A percentile compares a stretch with the other conserved stretches of the same genome.
Conservation (phyloP, 176 grass and related monocot genomes). For the Saccharum officinarum region DNA sequence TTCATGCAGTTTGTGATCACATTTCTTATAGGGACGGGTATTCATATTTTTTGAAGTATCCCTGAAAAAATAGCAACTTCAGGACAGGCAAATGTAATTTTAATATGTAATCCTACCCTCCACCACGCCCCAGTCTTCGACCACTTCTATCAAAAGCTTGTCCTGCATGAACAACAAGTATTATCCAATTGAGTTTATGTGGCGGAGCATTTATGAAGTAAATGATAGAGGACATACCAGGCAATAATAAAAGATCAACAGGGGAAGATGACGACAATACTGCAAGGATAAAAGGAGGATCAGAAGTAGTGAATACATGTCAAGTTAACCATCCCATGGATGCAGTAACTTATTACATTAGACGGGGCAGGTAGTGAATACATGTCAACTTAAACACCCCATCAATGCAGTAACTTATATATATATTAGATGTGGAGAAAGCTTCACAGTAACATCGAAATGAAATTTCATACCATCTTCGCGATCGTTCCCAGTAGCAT, state of each 20-base stretch:
- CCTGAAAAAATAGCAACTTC: conserved; percentile 27
- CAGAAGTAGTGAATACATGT: conserved; percentile 5
- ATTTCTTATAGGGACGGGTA: not conserved
- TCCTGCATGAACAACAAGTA: conserved; percentile 57
- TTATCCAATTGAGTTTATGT: not conserved
- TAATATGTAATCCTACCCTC: conserved; percentile 61
- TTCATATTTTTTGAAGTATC: not conserved
- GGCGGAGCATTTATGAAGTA: not conserved
- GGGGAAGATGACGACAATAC: conserved; percentile 70
- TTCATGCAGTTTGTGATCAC: not conserved
- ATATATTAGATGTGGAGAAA: not conserved
- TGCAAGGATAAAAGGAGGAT: conserved; percentile 48
- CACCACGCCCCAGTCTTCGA: conserved; percentile 81
- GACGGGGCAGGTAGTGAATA: not conserved
- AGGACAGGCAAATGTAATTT: conserved; percentile 15
- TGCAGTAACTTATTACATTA: not conserved
- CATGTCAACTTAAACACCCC: conserved; percentile 9
- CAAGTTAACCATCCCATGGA: not conserved
- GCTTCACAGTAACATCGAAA: not conserved
- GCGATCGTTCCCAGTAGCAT: conserved; percentile 54
- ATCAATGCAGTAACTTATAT: not conserved
- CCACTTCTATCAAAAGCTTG: conserved; percentile 91
- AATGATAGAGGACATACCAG: conserved; percentile 51
- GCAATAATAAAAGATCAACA: conserved; percentile 79
- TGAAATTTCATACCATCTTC: conserved; percentile 71